Percentiles rank a stretch among this genome's conserved stretches.
phyloP scores from a whole-genome alignment of 805 yeast species.

The Kluyveromyces starmeri region DNA sequence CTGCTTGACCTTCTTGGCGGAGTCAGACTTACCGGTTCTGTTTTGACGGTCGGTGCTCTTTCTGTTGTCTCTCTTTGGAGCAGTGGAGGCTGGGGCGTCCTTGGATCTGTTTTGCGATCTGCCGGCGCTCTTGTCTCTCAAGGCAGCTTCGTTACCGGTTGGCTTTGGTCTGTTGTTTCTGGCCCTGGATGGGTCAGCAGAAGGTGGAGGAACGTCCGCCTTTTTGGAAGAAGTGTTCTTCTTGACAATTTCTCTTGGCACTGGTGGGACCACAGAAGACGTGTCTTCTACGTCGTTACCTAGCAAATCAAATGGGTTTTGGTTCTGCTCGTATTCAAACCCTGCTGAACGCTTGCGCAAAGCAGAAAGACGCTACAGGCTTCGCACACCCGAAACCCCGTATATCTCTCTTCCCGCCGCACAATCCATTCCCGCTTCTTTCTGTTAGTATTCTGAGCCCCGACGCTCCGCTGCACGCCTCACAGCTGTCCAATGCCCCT shows the following conservation, averaged over 20 bases:
- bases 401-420: too few species aligned
- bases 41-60: slow-evolving; percentile 71
- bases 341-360: too few species aligned
- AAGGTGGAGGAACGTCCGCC: slow-evolving; percentile 71
- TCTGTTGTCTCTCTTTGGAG: slow-evolving; percentile 46
- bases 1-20: slow-evolving; percentile 72
- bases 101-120: slow-evolving; percentile 43
- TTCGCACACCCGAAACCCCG: too few species aligned
- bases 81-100: slow-evolving; percentile 44
- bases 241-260: slow-evolving; percentile 72
- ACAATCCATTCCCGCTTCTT: too few species aligned
- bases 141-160: slow-evolving; percentile 85
- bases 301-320: slow-evolving; percentile 77
- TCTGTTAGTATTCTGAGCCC: too few species aligned
- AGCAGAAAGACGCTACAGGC: too few species aligned
- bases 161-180: slow-evolving; percentile 60
- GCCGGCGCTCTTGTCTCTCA: slow-evolving; percentile 67
- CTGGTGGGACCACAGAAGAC: slow-evolving; percentile 42
- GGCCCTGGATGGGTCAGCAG: slow-evolving; percentile 74
- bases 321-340: too few species aligned
- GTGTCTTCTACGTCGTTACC: slow-evolving; percentile 86
- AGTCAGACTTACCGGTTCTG: slow-evolving; percentile 74
- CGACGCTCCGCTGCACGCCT: too few species aligned
- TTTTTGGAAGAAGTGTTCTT: slow-evolving; percentile 79
- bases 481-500: too few species aligned